phyloP scores from a whole-genome alignment of 495 filamentous ascomycete genomes.

The Neurospora pannonica region DNA sequence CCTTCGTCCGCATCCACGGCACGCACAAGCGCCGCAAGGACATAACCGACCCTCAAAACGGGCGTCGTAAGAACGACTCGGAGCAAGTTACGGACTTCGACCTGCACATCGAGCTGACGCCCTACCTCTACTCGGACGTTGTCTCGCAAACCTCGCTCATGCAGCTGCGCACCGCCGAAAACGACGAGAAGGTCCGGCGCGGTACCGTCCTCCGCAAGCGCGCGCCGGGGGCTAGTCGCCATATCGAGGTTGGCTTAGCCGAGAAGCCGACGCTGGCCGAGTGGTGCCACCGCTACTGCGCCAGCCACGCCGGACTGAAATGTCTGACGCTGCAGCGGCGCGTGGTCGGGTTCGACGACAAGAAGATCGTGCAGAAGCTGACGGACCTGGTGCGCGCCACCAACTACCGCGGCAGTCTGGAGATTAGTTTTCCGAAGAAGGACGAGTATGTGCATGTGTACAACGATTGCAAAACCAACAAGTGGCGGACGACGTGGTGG shows the following conservation, averaged over 20 bases:
- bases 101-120: conserved; percentile 40
- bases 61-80: conserved; percentile 28
- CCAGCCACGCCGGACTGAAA: conserved; percentile 39
- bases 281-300: conserved; percentile 49
- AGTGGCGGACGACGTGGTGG: conserved; percentile 48
- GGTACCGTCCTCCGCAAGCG: conserved; percentile 32
- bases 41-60: conserved; percentile 16
- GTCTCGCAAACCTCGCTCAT: conserved; percentile 18
- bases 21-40: conserved; percentile 38
- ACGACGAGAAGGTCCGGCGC: conserved; percentile 30
- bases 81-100: conserved; percentile 41
- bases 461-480: conserved; percentile 44
- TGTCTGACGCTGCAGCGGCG: conserved; percentile 41
- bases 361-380: conserved; percentile 34
- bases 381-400: conserved; percentile 41
- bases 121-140: conserved; percentile 36
- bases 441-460: conserved; percentile 42
- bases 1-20: conserved; percentile 37
- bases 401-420: conserved; percentile 49
- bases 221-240: conserved; percentile 30
- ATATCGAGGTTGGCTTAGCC: conserved; percentile 23
- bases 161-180: conserved; percentile 27
- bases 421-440: conserved; percentile 42
- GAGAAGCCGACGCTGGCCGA: conserved; percentile 36
- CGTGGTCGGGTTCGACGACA: conserved; percentile 42